Base-by-base conservation (phyloP, 2,329 filamentous ascomycete species). In the Calonectria pseudoreteaudii region DNA sequence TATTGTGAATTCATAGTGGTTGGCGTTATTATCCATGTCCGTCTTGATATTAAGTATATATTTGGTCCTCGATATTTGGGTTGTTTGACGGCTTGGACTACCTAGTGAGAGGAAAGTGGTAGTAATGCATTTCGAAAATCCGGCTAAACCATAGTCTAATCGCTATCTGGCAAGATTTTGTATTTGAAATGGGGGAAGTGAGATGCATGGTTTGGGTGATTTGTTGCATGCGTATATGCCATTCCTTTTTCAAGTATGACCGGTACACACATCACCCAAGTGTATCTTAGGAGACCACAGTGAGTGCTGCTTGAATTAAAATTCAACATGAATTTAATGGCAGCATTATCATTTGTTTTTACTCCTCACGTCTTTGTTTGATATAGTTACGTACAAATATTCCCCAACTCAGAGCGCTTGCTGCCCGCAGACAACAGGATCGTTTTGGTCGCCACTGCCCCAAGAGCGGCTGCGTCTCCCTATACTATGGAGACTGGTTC, bases 401-500 rank as follows among this genome's bases (percentile, higher is more conserved):
- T 64, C 70, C 52, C 34, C 68, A 36, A 60, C 62, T 49, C 34
- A 44, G 66, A 50, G 34, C 34, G 34, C 50, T 75, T 64, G 76
- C 70, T 72, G 70, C 70, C n/a, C 30, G 41, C 11, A 65, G 44
- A 34, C 23, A 41, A 65, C 60, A 49, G n/a, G 26, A 41, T 41
- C 20, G 26, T 10, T 52, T 70, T 66, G 73, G 72, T 67, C 72
- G 73, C 78, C 77, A 78, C 66, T 41, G 62, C 72, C 77, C 71
- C 74, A 72, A 77, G 73, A 79, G 74, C 75, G 74, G 75, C 72
- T 79, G 72, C 72, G 76, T 77, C 74, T 78, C 79, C 78, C 81
- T 79, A 80, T 83, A 76, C 77, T 82, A 82, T 78, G 79, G 80
- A 80, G 78, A 78, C 74, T 73, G 79, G 76, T 77, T 76, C 76